Conservation (phyloP, 352 stramenopile species). For the Thalassiosira gravida region DNA sequence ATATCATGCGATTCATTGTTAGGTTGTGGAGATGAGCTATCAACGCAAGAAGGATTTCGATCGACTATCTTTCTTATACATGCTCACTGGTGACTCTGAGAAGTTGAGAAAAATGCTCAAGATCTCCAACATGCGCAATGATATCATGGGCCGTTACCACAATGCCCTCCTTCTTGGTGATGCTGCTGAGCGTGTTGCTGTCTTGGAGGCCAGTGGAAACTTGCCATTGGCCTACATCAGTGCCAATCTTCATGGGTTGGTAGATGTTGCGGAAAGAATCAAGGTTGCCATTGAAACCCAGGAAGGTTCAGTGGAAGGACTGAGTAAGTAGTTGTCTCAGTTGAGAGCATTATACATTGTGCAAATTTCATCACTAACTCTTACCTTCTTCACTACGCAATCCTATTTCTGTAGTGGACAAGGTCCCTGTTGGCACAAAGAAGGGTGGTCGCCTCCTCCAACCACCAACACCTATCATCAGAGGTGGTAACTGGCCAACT, state of each 20-base stretch:
- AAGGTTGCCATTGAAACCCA: slow-evolving; percentile 90
- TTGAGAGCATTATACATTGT: not conserved
- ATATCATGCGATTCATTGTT: not conserved
- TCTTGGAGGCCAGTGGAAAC: slow-evolving; percentile 95
- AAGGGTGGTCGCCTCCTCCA: slow-evolving; percentile 89
- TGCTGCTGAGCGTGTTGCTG: slow-evolving; percentile 92
- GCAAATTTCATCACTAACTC: slow-evolving; percentile 11
- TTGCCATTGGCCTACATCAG: slow-evolving; percentile 94
- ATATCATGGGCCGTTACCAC: slow-evolving; percentile 98
- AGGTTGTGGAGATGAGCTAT: slow-evolving; percentile 98
- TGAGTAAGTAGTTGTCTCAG: slow-evolving; percentile 49
- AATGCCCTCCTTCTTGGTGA: slow-evolving; percentile 98
- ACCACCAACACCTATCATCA: slow-evolving; percentile 92
- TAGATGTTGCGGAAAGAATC: slow-evolving; percentile 93
- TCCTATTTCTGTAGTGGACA: slow-evolving; percentile 50
- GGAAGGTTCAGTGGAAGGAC: slow-evolving; percentile 81
- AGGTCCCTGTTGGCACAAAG: slow-evolving; percentile 55
- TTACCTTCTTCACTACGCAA: slow-evolving; percentile 20
- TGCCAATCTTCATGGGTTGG: slow-evolving; percentile 93
- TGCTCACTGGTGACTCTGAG: slow-evolving; percentile 97
- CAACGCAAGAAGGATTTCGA: slow-evolving; percentile 99
- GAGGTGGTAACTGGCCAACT: slow-evolving; percentile 96
- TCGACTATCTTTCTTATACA: slow-evolving; percentile 98
- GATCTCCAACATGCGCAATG: slow-evolving; percentile 96
- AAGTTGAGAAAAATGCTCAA: slow-evolving; percentile 99